Evolutionary conservation across 176 grass and related monocot genomes (phyloP), one percentile per base, ranked within the genome.

Genomic region (Avena sativa): DNA sequence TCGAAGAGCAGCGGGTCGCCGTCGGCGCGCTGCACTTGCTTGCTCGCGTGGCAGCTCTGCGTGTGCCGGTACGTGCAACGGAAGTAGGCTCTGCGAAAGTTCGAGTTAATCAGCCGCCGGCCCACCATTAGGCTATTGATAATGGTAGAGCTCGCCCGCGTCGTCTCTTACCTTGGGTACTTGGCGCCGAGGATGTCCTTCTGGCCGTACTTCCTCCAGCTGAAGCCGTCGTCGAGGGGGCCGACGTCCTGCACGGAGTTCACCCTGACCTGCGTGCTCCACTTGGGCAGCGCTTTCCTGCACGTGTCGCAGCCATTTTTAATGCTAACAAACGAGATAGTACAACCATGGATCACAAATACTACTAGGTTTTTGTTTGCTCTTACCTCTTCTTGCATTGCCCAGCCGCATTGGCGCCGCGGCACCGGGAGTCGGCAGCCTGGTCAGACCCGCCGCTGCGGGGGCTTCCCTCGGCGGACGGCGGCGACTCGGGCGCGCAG

Each of bases 191-290:
- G 96, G 83, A 98, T 98, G 77, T 96, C 93, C 76, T 98, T 98
- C 86, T 98, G 96, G 3, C 96, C 96, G 86, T 98, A 98, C 88
- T 98, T 98, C 86, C 96, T 95, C 96, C 96, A 98, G 87, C 93
- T 89, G 82, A 94, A 81, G 43, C 93, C 93, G 80, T 98, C 96
- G 68, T 98, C 92, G 49, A 92, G 61, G 20, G 92, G 90, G n/a
- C 47, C 67, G 59, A 92, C 90, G 59, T 91, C 86, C 93, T 86
- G 47, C 53, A 88, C 74, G 46, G 79, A n/a, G 47, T 34, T 83
- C 58, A 96, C 86, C 86, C 68, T 89, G 79, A 96, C 90, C 71
- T 98, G 92, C 40, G 34, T 92, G 62, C 61, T 96, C 94, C 85
- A 86, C 73, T 84, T 99, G 34, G 94, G 92, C 72, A 72, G 86